Percentiles rank a stretch among this genome's conserved stretches.
phyloP scores from a whole-genome alignment of 495 filamentous ascomycete genomes.

The Aspergillus coremiiformis region DNA sequence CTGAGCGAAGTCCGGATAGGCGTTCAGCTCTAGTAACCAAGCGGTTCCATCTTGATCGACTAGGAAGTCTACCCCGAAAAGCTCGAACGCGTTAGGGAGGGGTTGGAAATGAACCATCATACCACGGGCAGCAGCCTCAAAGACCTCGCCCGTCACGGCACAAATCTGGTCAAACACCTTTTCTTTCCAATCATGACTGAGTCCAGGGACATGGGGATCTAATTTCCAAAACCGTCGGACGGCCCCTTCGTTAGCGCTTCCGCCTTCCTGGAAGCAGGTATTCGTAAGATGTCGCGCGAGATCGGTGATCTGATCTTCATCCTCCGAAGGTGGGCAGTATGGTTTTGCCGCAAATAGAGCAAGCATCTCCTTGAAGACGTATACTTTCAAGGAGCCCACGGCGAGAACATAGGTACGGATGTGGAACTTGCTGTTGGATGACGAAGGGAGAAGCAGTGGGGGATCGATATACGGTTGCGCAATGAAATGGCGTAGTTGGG shows the following conservation, averaged over 20 bases:
- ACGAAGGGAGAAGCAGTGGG: constrained; percentile 65
- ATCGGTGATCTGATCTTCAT: constrained; percentile 41
- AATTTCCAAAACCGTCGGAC: constrained; percentile 69
- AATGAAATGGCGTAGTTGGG: constrained; percentile 91
- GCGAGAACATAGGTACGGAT: constrained; percentile 85
- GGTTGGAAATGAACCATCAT: constrained; percentile 92
- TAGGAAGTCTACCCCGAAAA: constrained; percentile 88
- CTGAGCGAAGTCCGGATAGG: constrained; percentile 91
- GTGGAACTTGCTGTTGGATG: constrained; percentile 79
- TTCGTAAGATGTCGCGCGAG: constrained; percentile 82
- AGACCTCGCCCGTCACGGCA: constrained; percentile 61
- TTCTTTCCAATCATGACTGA: constrained; percentile 46
- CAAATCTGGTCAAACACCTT: constrained; percentile 66
- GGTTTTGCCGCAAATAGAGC: constrained; percentile 75
- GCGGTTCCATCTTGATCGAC: constrained; percentile 56
- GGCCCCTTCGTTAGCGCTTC: constrained; percentile 45
- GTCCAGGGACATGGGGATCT: constrained; percentile 32
- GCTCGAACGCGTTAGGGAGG: constrained; percentile 78
- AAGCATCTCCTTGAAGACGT: constrained; percentile 84
- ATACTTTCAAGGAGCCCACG: constrained; percentile 67
- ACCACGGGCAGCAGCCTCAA: constrained; percentile 72
- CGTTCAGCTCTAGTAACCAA: constrained; percentile 89
- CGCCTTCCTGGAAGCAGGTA: constrained; percentile 75
- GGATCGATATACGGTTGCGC: constrained; percentile 93
- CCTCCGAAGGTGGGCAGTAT: constrained; percentile 47